phyloP scores from a whole-genome alignment of 202 grass and related monocot species.

The Hordeum pubiflorum region DNA sequence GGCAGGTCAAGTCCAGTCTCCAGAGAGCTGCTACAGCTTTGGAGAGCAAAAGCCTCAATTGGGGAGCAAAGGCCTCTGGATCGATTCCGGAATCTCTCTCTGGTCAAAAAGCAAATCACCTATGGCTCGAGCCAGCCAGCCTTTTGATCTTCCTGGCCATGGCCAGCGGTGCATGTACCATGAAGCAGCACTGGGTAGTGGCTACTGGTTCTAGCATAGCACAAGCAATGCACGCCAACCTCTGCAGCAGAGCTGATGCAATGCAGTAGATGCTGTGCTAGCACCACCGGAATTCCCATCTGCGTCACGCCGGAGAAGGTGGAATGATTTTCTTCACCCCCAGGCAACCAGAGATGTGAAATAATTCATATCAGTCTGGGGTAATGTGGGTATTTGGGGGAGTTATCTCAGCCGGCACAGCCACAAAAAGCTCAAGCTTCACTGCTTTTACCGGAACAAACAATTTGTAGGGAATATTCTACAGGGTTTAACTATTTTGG shows the following conservation, averaged over 20 bases:
- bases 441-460: not conserved
- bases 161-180: not conserved
- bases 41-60: not conserved
- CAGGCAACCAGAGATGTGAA: constrained; percentile 18
- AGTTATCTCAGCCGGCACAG: not conserved
- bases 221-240: not conserved
- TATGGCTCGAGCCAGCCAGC: not conserved
- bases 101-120: constrained; percentile 27
- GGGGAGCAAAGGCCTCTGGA: constrained; percentile 5
- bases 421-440: not conserved
- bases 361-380: not conserved
- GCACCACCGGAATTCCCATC: not conserved
- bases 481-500: not conserved
- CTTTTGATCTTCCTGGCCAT: not conserved
- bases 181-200: not conserved
- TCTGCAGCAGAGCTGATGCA: not conserved
- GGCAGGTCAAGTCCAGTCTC: not conserved
- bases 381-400: too few relatives aligned
- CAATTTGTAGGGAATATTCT: not conserved
- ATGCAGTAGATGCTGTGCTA: not conserved
- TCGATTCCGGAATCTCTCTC: constrained; percentile 2
- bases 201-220: not conserved
- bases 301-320: not conserved
- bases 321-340: not conserved
- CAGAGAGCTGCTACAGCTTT: not conserved